Evolutionary conservation across 1,284 basidiomycete species (phyloP).

Genomic region (Amylostereum areolatum): DNA sequence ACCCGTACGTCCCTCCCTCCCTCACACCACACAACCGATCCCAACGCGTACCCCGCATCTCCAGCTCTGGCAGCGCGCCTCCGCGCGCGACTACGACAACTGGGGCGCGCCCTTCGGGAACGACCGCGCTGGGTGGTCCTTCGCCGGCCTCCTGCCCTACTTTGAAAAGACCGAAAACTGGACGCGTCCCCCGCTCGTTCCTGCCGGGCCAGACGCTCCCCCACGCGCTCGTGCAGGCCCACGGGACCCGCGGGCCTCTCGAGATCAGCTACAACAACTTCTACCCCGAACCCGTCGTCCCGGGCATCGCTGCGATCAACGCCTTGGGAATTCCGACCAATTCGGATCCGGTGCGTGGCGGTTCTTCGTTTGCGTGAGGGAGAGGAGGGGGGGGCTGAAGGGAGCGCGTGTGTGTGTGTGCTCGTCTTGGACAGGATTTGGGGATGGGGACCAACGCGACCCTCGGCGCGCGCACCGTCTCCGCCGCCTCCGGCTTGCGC

Average conservation of each 20-base stretch:
- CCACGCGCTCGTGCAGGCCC: not conserved
- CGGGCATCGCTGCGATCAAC: not conserved
- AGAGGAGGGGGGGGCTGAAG: too few species aligned
- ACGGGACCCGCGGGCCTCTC: not conserved
- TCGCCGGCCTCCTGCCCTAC: slow-evolving; percentile 13
- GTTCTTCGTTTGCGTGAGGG: too few species aligned
- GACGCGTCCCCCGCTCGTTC: not conserved
- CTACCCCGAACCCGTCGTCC: not conserved
- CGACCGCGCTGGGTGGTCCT: slow-evolving; percentile 10
- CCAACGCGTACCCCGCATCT: too few species aligned
- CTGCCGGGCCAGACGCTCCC: not conserved
- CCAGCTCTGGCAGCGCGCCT: not conserved
- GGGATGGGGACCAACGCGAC: not conserved
- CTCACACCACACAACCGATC: too few species aligned
- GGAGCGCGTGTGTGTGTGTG: not conserved
- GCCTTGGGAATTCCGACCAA: not conserved
- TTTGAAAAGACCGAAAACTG: slow-evolving; percentile 12
- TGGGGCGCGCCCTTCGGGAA: slow-evolving; percentile 6
- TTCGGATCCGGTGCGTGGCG: not conserved
- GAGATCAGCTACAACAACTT: slow-evolving; percentile 1
- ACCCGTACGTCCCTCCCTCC: not conserved
- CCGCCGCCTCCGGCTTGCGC: not conserved
- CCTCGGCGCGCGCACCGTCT: not conserved
- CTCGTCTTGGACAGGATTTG: not conserved
- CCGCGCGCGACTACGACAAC: not conserved